Evolutionary conservation across 2,329 filamentous ascomycete genomes (phyloP).

Genomic region (Aspergillus ochraceoroseus): DNA sequence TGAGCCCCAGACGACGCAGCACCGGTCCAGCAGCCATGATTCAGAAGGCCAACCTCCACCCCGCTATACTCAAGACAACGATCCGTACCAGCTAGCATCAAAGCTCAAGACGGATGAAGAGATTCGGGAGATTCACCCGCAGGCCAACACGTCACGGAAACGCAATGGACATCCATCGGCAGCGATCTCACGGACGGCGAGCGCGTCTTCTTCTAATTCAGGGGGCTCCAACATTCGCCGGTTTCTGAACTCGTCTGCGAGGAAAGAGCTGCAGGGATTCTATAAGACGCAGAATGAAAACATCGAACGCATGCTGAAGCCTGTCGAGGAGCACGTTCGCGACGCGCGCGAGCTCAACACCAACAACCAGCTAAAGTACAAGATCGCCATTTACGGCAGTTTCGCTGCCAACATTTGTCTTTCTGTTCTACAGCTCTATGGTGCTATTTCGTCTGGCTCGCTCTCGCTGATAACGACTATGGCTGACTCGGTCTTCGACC

Average conservation of each 20-base stretch:
- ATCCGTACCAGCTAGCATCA: slow-evolving; percentile 74
- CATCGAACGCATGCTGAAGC: slow-evolving; percentile 85
- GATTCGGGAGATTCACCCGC: slow-evolving; percentile 62
- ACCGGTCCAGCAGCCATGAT: slow-evolving; percentile 32
- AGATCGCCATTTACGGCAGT: slow-evolving; percentile 59
- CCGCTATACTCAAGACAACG: slow-evolving; percentile 59
- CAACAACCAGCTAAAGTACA: slow-evolving; percentile 66
- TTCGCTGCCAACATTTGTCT: slow-evolving; percentile 78
- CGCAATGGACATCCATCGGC: slow-evolving; percentile 52
- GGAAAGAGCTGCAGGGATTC: slow-evolving; percentile 61
- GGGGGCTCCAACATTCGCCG: slow-evolving; percentile 17
- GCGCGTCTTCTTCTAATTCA: slow-evolving; percentile 41
- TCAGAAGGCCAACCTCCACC: slow-evolving; percentile 49
- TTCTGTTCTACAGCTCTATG: slow-evolving; percentile 79
- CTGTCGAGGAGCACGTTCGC: slow-evolving; percentile 82
- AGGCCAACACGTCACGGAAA: slow-evolving; percentile 73
- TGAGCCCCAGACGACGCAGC: slow-evolving; percentile 28
- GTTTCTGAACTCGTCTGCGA: slow-evolving; percentile 6
- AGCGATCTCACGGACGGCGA: slow-evolving; percentile 66
- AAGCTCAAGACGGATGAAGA: slow-evolving; percentile 73
- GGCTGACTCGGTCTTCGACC: slow-evolving; percentile 93
- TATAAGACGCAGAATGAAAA: slow-evolving; percentile 90
- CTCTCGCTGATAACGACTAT: slow-evolving; percentile 95
- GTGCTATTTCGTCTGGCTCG: slow-evolving; percentile 79
- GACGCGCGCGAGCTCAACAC: slow-evolving; percentile 74